These are phyloP conservation scores for Aspergillus neoniger DNA, from an alignment of 2,329 filamentous ascomycete genomes.

Conservation along the genomic window DNA sequence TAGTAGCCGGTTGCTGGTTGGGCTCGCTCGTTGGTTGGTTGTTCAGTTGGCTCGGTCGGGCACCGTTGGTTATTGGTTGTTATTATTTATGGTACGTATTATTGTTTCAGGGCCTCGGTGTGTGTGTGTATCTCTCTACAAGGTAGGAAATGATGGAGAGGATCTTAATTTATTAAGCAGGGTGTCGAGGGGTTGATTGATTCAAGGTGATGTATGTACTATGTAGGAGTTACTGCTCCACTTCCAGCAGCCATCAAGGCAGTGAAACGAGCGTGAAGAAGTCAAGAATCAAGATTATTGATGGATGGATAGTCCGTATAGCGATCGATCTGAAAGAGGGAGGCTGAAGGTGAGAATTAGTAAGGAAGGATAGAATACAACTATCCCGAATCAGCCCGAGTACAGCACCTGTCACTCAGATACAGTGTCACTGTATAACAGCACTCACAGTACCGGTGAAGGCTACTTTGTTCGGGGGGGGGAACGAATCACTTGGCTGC, in stretches of 20 bases:
- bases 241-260: background rate
- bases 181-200: background rate
- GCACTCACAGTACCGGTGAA: slow-evolving; percentile 13
- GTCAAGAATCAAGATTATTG: background rate
- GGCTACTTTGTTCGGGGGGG: background rate
- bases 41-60: background rate
- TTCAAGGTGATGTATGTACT: background rate
- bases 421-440: slow-evolving; percentile 18
- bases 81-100: background rate
- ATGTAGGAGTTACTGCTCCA: background rate
- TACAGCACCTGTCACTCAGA: slow-evolving; percentile 16
- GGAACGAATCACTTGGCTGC: slow-evolving; percentile 16
- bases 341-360: background rate
- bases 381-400: slow-evolving; percentile 15
- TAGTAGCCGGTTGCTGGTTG: background rate
- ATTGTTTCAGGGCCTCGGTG: background rate
- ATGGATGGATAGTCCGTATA: background rate
- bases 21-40: background rate
- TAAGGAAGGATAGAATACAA: background rate
- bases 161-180: background rate
- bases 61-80: background rate
- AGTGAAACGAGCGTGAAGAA: background rate
- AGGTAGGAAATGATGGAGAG: background rate
- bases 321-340: too few relatives aligned
- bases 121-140: background rate